phyloP scores from a whole-genome alignment of 2,329 filamentous ascomycete species.

The Lecanicillium sp. region DNA sequence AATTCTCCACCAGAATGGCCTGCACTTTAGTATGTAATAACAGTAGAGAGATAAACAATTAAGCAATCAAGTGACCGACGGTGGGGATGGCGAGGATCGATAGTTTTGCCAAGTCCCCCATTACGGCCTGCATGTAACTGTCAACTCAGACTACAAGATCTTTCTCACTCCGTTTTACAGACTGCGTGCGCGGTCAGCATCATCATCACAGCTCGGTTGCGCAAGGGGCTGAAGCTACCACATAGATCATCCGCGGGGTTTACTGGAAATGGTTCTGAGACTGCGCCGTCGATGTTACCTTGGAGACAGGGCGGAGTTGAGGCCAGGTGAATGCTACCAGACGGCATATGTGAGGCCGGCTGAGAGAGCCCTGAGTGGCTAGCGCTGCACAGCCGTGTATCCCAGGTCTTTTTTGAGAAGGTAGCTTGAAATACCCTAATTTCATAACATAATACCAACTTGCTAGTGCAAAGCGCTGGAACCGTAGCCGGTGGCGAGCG shows the following conservation, averaged over 20 bases:
- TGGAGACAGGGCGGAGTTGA: constrained; percentile 3
- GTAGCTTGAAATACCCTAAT: not conserved
- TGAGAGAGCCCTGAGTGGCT: no score
- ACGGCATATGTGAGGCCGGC: no score
- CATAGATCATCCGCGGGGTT: not conserved
- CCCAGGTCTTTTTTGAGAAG: not conserved
- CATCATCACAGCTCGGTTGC: not conserved
- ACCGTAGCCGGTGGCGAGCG: no score
- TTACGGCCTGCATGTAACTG: not conserved
- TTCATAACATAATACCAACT: constrained; percentile 8
- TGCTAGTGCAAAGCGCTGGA: constrained; percentile 1
- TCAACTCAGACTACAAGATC: not conserved
- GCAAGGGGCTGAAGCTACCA: not conserved
- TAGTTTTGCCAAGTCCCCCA: not conserved
- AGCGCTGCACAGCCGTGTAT: no score
- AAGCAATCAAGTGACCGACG: no score
- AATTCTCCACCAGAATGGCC: no score
- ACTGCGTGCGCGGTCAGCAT: not conserved
- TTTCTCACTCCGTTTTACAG: not conserved
- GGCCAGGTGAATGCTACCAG: no score
- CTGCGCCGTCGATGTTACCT: constrained; percentile 6
- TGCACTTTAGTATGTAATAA: no score
- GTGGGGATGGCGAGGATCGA: not conserved
- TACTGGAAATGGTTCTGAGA: not conserved
- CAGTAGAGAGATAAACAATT: no score